Percentiles rank a stretch among this genome's conserved stretches.
These are phyloP conservation scores for Mrakia hoshinonis DNA, from an alignment of 768 basidiomycete genomes.

Conservation along the genomic window DNA sequence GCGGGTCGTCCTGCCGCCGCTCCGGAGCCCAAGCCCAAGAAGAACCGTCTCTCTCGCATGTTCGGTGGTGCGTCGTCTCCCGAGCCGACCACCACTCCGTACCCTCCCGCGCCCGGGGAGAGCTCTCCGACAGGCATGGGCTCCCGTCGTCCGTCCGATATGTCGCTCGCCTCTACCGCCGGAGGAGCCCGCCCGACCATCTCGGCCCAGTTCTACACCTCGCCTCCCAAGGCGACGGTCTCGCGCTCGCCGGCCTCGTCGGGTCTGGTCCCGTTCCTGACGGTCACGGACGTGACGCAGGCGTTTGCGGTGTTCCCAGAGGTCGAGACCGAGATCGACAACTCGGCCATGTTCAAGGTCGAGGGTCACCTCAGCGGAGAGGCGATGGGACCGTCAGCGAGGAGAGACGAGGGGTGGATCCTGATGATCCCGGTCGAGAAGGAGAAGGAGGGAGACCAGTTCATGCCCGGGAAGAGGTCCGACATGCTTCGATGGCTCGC, in stretches of 20 bases:
- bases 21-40: conserved; percentile 39
- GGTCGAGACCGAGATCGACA: conserved; percentile 77
- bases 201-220: conserved; percentile 44
- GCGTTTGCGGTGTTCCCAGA: conserved; percentile 94
- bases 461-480: conserved; percentile 40
- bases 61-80: conserved; percentile 41
- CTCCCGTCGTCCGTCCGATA: conserved; percentile 44
- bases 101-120: conserved; percentile 23
- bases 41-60: conserved; percentile 58
- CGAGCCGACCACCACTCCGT: conserved; percentile 8
- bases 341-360: conserved; percentile 83
- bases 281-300: conserved; percentile 62
- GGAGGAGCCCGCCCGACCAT: conserved; percentile 30
- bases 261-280: conserved; percentile 48
- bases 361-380: conserved; percentile 78
- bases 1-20: not conserved
- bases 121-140: conserved; percentile 30
- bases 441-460: conserved; percentile 31
- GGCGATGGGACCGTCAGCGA: conserved; percentile 49
- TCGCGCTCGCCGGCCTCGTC: not conserved
- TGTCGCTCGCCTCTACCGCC: not conserved
- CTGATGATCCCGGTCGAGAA: conserved; percentile 74
- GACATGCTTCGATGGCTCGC: conserved; percentile 86
- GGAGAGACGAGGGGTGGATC: conserved; percentile 64
- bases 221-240: conserved; percentile 1